phyloP scores from a whole-genome alignment of 108 stramenopile genomes.

The Pinguiococcus pyrenoidosus region DNA sequence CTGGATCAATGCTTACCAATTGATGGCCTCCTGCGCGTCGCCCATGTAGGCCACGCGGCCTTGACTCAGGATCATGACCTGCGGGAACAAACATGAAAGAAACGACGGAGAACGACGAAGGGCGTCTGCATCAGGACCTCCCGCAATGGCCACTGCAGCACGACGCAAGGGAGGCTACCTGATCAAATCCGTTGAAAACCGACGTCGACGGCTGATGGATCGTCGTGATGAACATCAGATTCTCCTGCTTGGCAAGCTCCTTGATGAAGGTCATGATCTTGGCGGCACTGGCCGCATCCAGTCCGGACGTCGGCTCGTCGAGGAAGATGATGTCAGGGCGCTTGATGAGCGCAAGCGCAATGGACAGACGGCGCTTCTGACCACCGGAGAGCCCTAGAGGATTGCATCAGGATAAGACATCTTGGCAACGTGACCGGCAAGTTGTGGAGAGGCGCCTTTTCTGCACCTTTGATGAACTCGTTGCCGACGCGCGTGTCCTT shows the following conservation, averaged over 20 bases:
- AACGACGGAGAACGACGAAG: no score
- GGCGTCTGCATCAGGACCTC: no score
- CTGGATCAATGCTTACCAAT: no score
- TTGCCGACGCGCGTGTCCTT: constrained; percentile 47
- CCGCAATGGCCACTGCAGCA: no score
- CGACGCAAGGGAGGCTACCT: no score
- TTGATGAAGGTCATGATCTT: constrained; percentile 21
- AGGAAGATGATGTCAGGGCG: constrained; percentile 33
- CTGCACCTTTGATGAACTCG: no score
- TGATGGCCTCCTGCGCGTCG: constrained; percentile 8
- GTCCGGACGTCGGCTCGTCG: constrained; percentile 20
- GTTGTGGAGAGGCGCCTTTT: no score
- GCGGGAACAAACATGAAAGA: no score
- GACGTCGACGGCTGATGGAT: constrained; percentile 53
- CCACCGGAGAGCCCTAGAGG: no score
- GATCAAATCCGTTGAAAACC: constrained; percentile 31
- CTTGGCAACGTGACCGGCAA: no score
- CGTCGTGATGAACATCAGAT: constrained; percentile 35
- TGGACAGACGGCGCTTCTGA: constrained; percentile 41
- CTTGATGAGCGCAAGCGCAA: constrained; percentile 63
- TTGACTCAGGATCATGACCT: constrained; percentile 21
- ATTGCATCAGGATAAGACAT: no score
- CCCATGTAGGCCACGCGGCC: constrained; percentile 32
- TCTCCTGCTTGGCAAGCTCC: constrained; percentile 32
- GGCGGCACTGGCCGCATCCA: constrained; percentile 31